Percentiles rank a stretch among this genome's conserved stretches.
Conservation (phyloP, 352 stramenopile genomes). For the Phytopythium ostracodes region DNA sequence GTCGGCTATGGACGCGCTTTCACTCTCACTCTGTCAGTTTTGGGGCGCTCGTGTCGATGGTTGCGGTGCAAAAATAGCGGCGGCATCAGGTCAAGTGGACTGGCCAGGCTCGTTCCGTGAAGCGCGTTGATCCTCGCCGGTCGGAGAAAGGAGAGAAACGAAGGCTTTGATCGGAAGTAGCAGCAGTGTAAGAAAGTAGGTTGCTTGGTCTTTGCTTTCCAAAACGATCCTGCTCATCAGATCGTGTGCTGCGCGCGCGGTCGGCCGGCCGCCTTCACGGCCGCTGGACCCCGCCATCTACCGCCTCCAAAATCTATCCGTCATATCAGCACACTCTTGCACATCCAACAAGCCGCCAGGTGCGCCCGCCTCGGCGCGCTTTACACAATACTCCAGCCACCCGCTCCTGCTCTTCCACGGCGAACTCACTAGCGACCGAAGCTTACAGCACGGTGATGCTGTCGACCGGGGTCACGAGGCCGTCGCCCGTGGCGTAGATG, state of each 20-base stretch:
- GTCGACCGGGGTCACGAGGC: conserved; percentile 33
- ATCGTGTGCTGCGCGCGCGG: neutral
- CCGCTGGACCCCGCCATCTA: no score
- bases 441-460: conserved; percentile 31
- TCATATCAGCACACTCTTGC: neutral
- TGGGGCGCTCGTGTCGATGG: neutral
- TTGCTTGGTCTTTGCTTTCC: neutral
- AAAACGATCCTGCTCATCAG: neutral
- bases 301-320: no score
- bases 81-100: conserved; percentile 1
- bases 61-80: neutral
- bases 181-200: neutral
- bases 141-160: no score
- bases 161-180: neutral
- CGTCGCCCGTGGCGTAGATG: conserved; percentile 18
- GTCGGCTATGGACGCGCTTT: neutral
- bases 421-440: neutral
- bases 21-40: neutral
- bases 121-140: no score
- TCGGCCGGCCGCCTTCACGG: no score
- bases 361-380: neutral
- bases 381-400: neutral
- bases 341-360: neutral
- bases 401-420: neutral
- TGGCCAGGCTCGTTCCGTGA: neutral